A percentile compares a stretch with the other conserved stretches of the same genome.
Evolutionary conservation across 257 asterid species (phyloP).

Genomic region (Hygrophila difformis): DNA sequence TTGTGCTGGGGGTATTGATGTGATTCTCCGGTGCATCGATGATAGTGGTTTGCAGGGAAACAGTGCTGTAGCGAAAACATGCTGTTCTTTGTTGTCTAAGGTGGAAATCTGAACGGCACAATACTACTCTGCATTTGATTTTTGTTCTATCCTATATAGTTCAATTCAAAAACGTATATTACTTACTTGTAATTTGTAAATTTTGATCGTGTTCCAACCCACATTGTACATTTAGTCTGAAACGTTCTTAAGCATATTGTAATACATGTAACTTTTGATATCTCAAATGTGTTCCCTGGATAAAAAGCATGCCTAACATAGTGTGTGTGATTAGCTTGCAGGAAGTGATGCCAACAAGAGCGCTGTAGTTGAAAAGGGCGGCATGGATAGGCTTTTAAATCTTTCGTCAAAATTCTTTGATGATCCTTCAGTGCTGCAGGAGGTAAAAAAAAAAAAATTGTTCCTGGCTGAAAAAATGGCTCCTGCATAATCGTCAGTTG

Average conservation of each 20-base stretch:
- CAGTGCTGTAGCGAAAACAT: conserved; percentile 50
- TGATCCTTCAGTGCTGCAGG: conserved; percentile 73
- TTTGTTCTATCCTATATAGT: too few relatives aligned
- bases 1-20: conserved; percentile 70
- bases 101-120: conserved; percentile 32
- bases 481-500: too few relatives aligned
- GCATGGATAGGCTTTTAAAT: conserved; percentile 63
- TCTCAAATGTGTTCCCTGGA: neutral
- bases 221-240: too few relatives aligned
- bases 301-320: conserved; percentile 15
- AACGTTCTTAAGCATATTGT: too few relatives aligned
- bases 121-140: too few relatives aligned
- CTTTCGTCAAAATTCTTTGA: conserved; percentile 68
- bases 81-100: conserved; percentile 79
- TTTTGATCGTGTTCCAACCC: too few relatives aligned
- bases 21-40: conserved; percentile 56
- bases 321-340: conserved; percentile 57
- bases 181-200: too few relatives aligned
- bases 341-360: conserved; percentile 87
- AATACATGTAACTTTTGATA: neutral
- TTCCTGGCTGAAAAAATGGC: conserved; percentile 6
- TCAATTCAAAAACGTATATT: too few relatives aligned
- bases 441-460: conserved; percentile 58
- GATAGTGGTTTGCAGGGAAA: conserved; percentile 65
- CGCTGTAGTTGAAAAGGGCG: conserved; percentile 68